Base-by-base conservation (phyloP, 371 early-diverging fungal species). In the Mycotypha africana region DNA sequence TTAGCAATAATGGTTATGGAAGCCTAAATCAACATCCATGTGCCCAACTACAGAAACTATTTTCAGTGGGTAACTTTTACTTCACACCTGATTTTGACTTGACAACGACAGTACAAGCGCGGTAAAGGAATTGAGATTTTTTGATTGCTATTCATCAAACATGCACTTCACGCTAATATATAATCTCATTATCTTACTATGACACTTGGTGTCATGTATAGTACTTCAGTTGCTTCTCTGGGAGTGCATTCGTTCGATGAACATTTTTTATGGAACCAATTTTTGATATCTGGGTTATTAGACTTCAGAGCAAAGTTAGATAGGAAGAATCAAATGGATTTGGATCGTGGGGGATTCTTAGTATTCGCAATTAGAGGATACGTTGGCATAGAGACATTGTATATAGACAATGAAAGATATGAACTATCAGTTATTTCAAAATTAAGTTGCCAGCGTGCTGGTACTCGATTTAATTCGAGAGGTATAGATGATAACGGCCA, bases 401-500 rank as follows among this genome's bases (percentile, higher is more conserved):
- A 44, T 17, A 57, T 67, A 17, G 72, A 67, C 15, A 51, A 67
- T 10, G 76, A 75, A 25, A 61, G 50, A 25, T 65, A 62, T 9
- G 78, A 79, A 17, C 47, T 94, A 23, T 81, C 86, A 2, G 67
- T 98, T 20, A 83, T 98, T 30, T 96, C 97, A 17, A 80, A 98
- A 47, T 73, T 97, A 47, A 90, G 93, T 55, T 92, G 92, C 59
- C 85, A 89, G 61, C 82, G 97, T 41, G 92, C 95, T n/a, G 93
- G 93, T 2, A 94, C 97, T 25, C 83, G 99, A 40, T 98, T 89
- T 62, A 88, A 91, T 59, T 84, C 95, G 0, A 81, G 99, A 44
- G 99, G 99, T 7, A 83, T 97, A 20, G 93, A 99, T 58, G 95
- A 96, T 52, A 85, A 88, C 51, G 99, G 99, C 16, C 78, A 95